A percentile compares a stretch with the other conserved stretches of the same genome.
phyloP scores from a whole-genome alignment of 345 rosid species.

The Linum lewisii region DNA sequence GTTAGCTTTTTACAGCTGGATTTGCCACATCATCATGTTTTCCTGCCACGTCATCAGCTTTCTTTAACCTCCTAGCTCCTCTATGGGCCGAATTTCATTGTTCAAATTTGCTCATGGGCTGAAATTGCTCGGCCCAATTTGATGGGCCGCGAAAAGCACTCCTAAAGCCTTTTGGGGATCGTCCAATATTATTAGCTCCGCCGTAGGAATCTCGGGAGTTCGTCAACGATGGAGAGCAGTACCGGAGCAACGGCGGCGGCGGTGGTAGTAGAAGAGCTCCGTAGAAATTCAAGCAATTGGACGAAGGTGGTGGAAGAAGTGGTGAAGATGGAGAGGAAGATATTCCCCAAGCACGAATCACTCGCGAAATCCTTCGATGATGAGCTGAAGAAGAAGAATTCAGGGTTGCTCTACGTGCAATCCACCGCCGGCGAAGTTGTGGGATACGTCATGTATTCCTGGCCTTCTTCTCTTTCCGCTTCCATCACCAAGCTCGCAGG shows the following conservation, averaged over 20 bases:
- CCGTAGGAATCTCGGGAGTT: no score
- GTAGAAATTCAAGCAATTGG: constrained; percentile 35
- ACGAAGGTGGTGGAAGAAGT: constrained; percentile 42
- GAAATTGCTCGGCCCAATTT: no score
- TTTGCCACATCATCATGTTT: no score
- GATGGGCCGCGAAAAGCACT: no score
- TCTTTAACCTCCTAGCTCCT: no score
- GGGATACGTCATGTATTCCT: constrained; percentile 62
- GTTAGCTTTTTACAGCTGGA: no score
- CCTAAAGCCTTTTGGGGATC: no score
- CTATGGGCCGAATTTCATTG: no score
- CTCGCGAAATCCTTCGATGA: constrained; percentile 53
- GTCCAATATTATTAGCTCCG: no score
- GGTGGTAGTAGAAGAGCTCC: constrained; percentile 31
- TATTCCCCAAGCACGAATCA: constrained; percentile 81
- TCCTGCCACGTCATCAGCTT: no score
- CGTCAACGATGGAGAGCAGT: constrained; percentile 17
- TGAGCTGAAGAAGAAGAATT: constrained; percentile 59
- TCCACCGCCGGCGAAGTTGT: constrained; percentile 37
- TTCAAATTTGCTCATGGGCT: no score
- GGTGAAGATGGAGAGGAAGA: constrained; percentile 58
- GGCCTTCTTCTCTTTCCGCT: constrained; percentile 67
- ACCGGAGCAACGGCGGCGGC: constrained; percentile 24
- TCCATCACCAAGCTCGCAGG: constrained; percentile 87
- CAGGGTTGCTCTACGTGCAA: constrained; percentile 49